Evolutionary conservation across 1,284 basidiomycete genomes (phyloP).

Genomic region (Austropuccinia psidii): DNA sequence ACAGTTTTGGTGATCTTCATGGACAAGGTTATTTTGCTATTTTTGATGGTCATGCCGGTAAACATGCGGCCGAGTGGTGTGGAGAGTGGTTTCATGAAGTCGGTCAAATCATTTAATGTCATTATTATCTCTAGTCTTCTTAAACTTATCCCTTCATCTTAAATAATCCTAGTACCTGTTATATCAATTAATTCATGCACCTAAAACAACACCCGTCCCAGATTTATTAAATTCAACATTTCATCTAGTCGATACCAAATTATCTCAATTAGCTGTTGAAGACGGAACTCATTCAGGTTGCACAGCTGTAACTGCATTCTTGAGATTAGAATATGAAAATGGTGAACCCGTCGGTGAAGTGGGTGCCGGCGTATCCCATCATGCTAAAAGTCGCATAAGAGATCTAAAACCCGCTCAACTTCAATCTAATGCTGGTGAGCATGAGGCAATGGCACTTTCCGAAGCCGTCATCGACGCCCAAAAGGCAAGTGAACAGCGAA

Average conservation of each 20-base stretch:
- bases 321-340: conserved; percentile 74
- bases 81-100: conserved; percentile 91
- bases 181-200: conserved; percentile 49
- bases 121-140: not conserved
- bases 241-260: conserved; percentile 73
- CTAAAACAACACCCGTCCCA: conserved; percentile 59
- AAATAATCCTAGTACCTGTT: conserved; percentile 54
- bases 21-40: conserved; percentile 97
- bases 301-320: conserved; percentile 93
- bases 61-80: conserved; percentile 98
- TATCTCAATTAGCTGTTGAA: conserved; percentile 72
- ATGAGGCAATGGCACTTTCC: conserved; percentile 19
- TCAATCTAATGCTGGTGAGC: not conserved
- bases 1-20: conserved; percentile 79
- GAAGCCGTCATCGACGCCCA: conserved; percentile 38
- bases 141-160: not conserved
- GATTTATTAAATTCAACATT: conserved; percentile 89
- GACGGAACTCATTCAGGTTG: conserved; percentile 93
- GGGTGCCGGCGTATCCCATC: conserved; percentile 36
- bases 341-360: conserved; percentile 47
- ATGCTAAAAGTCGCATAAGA: conserved; percentile 17
- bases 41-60: conserved; percentile 97
- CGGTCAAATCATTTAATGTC: conserved; percentile 40
- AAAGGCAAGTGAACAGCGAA: conserved; percentile 42
- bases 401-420: not conserved